Percentiles rank a stretch among this genome's conserved stretches.
phyloP scores from a whole-genome alignment of 1,284 basidiomycete species.

The Cystobasidium slooffiae region DNA sequence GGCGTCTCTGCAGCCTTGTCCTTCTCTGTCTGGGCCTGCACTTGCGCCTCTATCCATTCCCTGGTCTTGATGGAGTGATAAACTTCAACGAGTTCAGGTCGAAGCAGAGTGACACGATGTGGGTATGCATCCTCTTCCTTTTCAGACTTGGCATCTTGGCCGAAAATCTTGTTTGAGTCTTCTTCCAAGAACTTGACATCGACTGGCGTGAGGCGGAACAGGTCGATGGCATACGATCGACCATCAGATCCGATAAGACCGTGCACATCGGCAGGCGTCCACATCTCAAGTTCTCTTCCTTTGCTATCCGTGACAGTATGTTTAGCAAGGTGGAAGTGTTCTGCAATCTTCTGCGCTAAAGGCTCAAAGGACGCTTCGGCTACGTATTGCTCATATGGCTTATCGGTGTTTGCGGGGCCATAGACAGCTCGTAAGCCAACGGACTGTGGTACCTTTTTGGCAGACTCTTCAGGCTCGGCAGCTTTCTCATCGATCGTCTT shows the following conservation, averaged over 20 bases:
- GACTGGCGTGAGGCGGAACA: slow-evolving; percentile 62
- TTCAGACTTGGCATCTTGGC: slow-evolving; percentile 50
- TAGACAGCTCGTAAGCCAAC: slow-evolving; percentile 67
- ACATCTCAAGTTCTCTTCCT: slow-evolving; percentile 60
- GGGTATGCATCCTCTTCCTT: slow-evolving; percentile 58
- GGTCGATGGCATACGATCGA: slow-evolving; percentile 63
- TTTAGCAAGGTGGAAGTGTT: slow-evolving; percentile 61
- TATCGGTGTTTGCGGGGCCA: slow-evolving; percentile 63
- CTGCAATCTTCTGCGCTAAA: slow-evolving; percentile 61
- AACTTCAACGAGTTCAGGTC: slow-evolving; percentile 63
- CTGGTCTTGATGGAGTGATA: slow-evolving; percentile 63
- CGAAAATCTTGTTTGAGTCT: slow-evolving; percentile 57
- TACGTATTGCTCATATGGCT: slow-evolving; percentile 56
- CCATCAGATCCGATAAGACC: slow-evolving; percentile 64
- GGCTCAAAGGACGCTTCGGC: slow-evolving; percentile 62
- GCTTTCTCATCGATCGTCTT: slow-evolving; percentile 50
- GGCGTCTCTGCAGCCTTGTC: slow-evolving; percentile 14
- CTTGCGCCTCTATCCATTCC: slow-evolving; percentile 61
- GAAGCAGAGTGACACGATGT: slow-evolving; percentile 63
- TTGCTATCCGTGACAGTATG: slow-evolving; percentile 61
- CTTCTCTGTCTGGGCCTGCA: slow-evolving; percentile 53
- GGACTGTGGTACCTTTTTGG: slow-evolving; percentile 64
- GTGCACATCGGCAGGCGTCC: slow-evolving; percentile 64
- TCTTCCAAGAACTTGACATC: slow-evolving; percentile 65
- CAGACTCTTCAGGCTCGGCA: slow-evolving; percentile 51